These are phyloP conservation scores for Pythium brachiatum DNA, from an alignment of 352 stramenopile species.

Conservation along the genomic window DNA sequence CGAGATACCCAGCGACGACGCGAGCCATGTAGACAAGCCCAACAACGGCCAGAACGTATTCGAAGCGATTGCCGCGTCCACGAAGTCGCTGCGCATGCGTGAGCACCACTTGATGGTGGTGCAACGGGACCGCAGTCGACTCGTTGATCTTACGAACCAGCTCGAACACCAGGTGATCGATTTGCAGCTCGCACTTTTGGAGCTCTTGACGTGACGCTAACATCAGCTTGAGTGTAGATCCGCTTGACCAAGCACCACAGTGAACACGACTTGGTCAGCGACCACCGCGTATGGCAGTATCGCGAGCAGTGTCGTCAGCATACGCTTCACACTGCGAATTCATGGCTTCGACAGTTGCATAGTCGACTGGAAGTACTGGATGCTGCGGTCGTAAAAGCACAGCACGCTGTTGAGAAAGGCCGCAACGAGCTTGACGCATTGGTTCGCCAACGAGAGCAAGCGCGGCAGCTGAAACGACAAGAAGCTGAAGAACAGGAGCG, in stretches of 20 bases:
- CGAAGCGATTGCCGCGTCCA: conserved; percentile 11
- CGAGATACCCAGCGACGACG: neutral
- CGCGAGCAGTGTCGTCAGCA: conserved; percentile 13
- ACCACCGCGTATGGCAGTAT: conserved; percentile 18
- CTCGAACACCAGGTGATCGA: conserved; percentile 12
- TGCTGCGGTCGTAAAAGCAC: neutral
- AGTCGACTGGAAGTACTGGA: neutral
- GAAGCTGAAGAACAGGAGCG: conserved; percentile 2
- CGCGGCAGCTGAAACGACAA: conserved; percentile 20
- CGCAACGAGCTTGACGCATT: conserved; percentile 16
- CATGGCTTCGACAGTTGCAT: neutral
- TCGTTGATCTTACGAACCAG: neutral
- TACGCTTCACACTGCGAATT: conserved; percentile 7
- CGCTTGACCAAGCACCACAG: conserved; percentile 4
- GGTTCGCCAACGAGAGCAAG: conserved; percentile 15
- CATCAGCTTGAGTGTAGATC: neutral
- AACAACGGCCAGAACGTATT: neutral
- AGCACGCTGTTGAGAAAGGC: neutral
- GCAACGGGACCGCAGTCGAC: neutral
- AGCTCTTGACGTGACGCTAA: neutral
- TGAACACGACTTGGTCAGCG: conserved; percentile 9
- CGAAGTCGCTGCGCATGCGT: neutral
- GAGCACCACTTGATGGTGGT: conserved; percentile 4
- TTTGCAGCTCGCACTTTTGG: too few species aligned
- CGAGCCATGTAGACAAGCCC: neutral